A percentile compares a stretch with the other conserved stretches of the same genome.
phyloP scores from a whole-genome alignment of 257 asterid genomes.

The Nicotiana benthamiana region DNA sequence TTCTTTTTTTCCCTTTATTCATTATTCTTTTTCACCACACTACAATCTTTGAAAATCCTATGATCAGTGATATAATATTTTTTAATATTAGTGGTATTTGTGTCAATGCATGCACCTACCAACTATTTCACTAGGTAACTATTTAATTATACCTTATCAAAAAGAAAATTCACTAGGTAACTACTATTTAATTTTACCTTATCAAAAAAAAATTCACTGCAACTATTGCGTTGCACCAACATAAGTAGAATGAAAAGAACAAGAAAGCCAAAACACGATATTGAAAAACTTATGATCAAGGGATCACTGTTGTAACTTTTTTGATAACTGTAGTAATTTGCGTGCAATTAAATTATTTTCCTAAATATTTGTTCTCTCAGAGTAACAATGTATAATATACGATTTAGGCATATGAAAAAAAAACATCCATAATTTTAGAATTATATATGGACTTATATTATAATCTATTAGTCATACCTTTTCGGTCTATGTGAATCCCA shows the following conservation, averaged over 20 bases:
- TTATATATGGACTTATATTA: too few relatives aligned
- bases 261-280: not conserved
- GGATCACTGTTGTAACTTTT: too few relatives aligned
- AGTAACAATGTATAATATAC: too few relatives aligned
- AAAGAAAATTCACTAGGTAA: not conserved
- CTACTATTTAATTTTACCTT: too few relatives aligned
- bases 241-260: not conserved
- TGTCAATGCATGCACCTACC: not conserved
- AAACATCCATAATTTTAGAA: too few relatives aligned
- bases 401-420: too few relatives aligned
- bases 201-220: not conserved
- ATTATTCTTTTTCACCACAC: not conserved
- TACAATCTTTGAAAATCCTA: not conserved
- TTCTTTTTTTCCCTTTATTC: not conserved
- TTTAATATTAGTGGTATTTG: not conserved
- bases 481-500: too few relatives aligned
- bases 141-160: too few relatives aligned
- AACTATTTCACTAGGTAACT: not conserved
- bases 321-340: too few relatives aligned
- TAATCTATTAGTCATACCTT: too few relatives aligned
- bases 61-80: not conserved
- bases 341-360: too few relatives aligned
- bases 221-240: not conserved
- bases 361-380: not conserved
- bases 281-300: too few relatives aligned